A percentile compares a stretch with the other conserved stretches of the same genome.
These are phyloP conservation scores for Paulownia fortunei DNA, from an alignment of 257 asterid species.

Conservation along the genomic window DNA sequence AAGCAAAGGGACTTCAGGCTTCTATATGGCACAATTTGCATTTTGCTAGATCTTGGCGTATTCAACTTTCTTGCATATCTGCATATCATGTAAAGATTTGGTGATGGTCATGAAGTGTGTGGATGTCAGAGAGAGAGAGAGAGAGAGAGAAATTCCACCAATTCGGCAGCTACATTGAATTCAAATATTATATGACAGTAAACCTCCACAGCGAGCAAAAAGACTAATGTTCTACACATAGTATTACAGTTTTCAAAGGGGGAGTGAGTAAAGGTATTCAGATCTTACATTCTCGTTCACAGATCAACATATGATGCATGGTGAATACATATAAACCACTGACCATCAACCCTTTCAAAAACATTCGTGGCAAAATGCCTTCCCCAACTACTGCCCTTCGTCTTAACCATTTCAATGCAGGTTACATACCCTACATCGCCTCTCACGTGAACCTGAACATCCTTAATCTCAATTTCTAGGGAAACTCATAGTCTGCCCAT, in stretches of 20 bases:
- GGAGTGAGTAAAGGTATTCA: neutral
- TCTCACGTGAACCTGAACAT: conserved; percentile 79
- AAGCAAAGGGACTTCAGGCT: too few species aligned
- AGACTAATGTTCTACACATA: too few species aligned
- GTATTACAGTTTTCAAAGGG: too few species aligned
- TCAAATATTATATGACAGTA: conserved; percentile 10
- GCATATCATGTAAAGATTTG: too few species aligned
- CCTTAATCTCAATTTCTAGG: conserved; percentile 84
- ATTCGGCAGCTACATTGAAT: too few species aligned
- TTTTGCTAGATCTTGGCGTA: too few species aligned
- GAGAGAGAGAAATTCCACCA: too few species aligned
- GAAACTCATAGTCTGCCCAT: conserved; percentile 97
- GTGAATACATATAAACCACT: conserved; percentile 86
- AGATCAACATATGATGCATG: conserved; percentile 88
- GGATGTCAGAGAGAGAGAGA: too few species aligned
- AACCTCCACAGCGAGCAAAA: conserved; percentile 26
- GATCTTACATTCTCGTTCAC: conserved; percentile 36
- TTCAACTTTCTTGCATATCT: too few species aligned
- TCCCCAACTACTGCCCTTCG: conserved; percentile 96
- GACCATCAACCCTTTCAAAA: conserved; percentile 84
- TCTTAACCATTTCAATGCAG: conserved; percentile 89
- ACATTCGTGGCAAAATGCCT: conserved; percentile 87
- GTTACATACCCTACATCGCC: conserved; percentile 83
- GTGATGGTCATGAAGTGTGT: too few species aligned
- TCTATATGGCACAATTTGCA: too few species aligned